phyloP scores from a whole-genome alignment of 2,329 filamentous ascomycete genomes.

The Calonectria hongkongensis region DNA sequence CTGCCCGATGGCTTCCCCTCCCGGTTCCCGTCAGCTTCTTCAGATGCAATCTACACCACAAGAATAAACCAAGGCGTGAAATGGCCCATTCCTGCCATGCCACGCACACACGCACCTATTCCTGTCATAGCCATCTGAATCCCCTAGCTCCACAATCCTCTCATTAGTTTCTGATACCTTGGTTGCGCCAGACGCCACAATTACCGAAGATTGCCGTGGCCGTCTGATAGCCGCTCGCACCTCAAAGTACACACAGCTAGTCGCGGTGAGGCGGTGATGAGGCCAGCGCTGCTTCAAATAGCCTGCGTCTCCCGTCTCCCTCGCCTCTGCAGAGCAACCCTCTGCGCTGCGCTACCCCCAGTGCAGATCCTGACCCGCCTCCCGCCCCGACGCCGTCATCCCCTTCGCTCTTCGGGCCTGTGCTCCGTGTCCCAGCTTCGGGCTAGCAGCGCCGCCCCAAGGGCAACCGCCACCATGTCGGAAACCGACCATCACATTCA shows the following conservation, averaged over 20 bases:
- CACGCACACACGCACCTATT: slow-evolving; percentile 3
- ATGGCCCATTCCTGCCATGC: slow-evolving; percentile 5
- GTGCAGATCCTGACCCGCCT: slow-evolving; percentile 18
- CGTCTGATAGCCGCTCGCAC: slow-evolving; percentile 27
- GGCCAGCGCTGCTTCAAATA: slow-evolving; percentile 23
- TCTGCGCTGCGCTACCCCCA: background rate
- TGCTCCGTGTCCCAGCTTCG: slow-evolving; percentile 18
- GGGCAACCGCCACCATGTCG: slow-evolving; percentile 39
- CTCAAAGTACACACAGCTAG: slow-evolving; percentile 12
- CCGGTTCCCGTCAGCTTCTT: background rate
- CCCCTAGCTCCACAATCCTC: slow-evolving; percentile 33
- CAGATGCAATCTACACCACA: background rate
- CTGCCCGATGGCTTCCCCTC: slow-evolving; percentile 6
- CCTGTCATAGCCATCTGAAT: slow-evolving; percentile 4
- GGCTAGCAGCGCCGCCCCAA: background rate
- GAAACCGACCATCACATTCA: slow-evolving; percentile 60
- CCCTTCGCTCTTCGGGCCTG: slow-evolving; percentile 15
- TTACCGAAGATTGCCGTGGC: slow-evolving; percentile 35
- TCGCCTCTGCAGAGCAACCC: slow-evolving; percentile 11
- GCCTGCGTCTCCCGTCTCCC: slow-evolving; percentile 14
- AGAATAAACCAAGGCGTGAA: background rate
- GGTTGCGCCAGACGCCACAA: slow-evolving; percentile 28
- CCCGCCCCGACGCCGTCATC: slow-evolving; percentile 20
- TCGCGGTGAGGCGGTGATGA: slow-evolving; percentile 25
- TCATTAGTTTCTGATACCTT: slow-evolving; percentile 23